Percentiles rank a stretch among this genome's conserved stretches.
Evolutionary conservation across 2,329 filamentous ascomycete species (phyloP).

Genomic region (Dactylellina sp.): DNA sequence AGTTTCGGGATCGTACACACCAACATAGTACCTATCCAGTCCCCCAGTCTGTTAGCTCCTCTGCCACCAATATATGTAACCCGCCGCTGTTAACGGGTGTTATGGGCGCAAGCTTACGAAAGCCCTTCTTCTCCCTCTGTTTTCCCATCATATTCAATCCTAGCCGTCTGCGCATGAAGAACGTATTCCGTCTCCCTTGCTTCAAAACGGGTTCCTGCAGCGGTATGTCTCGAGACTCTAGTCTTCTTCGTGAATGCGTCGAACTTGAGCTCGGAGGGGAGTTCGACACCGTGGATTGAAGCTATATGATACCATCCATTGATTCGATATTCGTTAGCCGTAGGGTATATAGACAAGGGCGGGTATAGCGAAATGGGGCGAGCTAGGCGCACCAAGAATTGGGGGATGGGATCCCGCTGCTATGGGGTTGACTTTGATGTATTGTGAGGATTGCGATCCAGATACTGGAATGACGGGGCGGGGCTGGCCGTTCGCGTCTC

Average conservation of each 20-base stretch:
- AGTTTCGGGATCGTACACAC: slow-evolving; percentile 72
- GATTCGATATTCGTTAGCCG: background rate
- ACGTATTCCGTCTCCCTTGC: slow-evolving; percentile 59
- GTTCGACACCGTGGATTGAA: slow-evolving; percentile 46
- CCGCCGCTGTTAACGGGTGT: background rate
- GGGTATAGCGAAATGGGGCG: background rate
- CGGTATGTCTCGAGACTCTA: slow-evolving; percentile 21
- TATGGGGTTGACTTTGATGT: slow-evolving; percentile 25
- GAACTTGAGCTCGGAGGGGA: slow-evolving; percentile 37
- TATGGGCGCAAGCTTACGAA: slow-evolving; percentile 69
- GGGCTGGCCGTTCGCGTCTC: slow-evolving; percentile 44
- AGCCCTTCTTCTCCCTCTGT: slow-evolving; percentile 63
- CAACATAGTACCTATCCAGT: slow-evolving; percentile 72
- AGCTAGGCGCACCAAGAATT: slow-evolving; percentile 28
- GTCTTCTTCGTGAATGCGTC: slow-evolving; percentile 38
- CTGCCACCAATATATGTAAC: slow-evolving; percentile 58
- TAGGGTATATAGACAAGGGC: no score
- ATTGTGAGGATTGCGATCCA: slow-evolving; percentile 13
- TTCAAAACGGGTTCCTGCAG: slow-evolving; percentile 6
- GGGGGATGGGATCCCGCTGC: slow-evolving; percentile 33
- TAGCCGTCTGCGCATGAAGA: slow-evolving; percentile 66
- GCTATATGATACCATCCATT: slow-evolving; percentile 4
- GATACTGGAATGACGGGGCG: slow-evolving; percentile 22
- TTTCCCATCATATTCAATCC: slow-evolving; percentile 64
- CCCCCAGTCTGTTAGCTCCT: background rate